Evolutionary conservation across 345 rosid species (phyloP).

Genomic region (Eucalyptus lansdowneana): DNA sequence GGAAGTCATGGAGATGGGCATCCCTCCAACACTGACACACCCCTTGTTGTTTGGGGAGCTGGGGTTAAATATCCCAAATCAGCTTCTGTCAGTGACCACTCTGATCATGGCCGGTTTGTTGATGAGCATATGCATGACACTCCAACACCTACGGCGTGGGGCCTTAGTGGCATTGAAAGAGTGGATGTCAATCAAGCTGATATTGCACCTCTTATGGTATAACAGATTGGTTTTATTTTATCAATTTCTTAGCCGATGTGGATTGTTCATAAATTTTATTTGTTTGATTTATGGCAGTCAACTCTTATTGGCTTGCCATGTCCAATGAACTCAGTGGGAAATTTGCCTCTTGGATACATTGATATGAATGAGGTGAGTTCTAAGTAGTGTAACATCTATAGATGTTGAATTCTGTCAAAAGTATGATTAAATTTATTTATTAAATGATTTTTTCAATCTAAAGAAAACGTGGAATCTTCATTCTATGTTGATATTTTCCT

Average conservation of each 20-base stretch:
- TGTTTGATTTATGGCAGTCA: constrained; percentile 38
- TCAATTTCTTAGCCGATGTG: neutral
- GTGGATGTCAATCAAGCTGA: constrained; percentile 98
- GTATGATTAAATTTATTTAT: neutral
- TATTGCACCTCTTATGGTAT: constrained; percentile 90
- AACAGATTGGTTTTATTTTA: neutral
- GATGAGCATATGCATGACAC: constrained; percentile 83
- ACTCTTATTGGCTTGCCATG: constrained; percentile 84
- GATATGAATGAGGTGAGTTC: constrained; percentile 59
- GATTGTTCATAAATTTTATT: neutral
- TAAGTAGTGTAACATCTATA: neutral
- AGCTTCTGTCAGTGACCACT: constrained; percentile 20
- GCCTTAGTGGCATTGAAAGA: constrained; percentile 68
- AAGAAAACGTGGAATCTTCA: neutral
- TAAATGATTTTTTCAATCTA: neutral
- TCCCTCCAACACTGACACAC: constrained; percentile 88
- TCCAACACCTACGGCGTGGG: constrained; percentile 84
- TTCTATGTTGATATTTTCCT: neutral
- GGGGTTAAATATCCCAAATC: constrained; percentile 69
- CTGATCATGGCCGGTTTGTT: constrained; percentile 50
- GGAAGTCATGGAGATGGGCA: constrained; percentile 99
- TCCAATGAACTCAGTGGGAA: constrained; percentile 93
- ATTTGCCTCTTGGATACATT: constrained; percentile 76
- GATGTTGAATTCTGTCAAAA: neutral
- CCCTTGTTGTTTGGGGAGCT: constrained; percentile 98